Base-by-base conservation (phyloP, 495 filamentous ascomycete species). In the Lophium mytilinum region DNA sequence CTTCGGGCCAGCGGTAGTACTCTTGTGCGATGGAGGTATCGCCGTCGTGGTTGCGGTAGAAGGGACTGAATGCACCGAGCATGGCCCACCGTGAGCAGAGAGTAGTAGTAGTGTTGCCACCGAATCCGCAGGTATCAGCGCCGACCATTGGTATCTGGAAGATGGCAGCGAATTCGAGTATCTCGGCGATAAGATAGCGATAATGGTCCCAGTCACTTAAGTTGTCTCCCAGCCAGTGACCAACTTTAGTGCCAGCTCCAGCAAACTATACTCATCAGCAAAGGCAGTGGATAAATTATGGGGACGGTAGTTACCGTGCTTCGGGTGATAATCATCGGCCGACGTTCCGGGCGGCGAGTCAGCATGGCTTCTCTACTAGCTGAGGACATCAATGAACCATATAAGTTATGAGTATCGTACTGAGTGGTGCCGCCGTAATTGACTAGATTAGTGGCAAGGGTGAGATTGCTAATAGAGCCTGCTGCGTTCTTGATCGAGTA, bases 171-270 rank as follows among this genome's bases (percentile, higher is more conserved):
- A 92, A 95, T 14, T 83, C 79, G 30, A 94, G 71, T 69, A 88
- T 78, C 55, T 80, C 78, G 3, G 80, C 68, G 62, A 95, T 89
- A 15, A 80, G 83, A 24, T 76, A 72, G 4, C 83, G 79, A 71
- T 91, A 93, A 45, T 87, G 76, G 17, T 76, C 71, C 90, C 90
- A 95, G 35, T 77, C 68, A 36, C 83, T 82, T 12, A 83, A 42
- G 67, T 95, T 95, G 73, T 95, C 90, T 8, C 90, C 90, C 0
- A 92, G 81, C 90, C 90, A 95, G 63, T 95, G 85, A 5, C 88
- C 89, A 14, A 92, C 88, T 30, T 85, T 77, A 41, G 75, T 69
- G 8, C 90, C 90, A 14, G 88, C 86, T 30, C 90, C 89, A 5
- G 86, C 83, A 65, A 90, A 95, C 52, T 52, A 9, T 2, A 41